A percentile compares a stretch with the other conserved stretches of the same genome.
Conservation (phyloP, 2,329 filamentous ascomycete species). For the Zasmidium cellare region DNA sequence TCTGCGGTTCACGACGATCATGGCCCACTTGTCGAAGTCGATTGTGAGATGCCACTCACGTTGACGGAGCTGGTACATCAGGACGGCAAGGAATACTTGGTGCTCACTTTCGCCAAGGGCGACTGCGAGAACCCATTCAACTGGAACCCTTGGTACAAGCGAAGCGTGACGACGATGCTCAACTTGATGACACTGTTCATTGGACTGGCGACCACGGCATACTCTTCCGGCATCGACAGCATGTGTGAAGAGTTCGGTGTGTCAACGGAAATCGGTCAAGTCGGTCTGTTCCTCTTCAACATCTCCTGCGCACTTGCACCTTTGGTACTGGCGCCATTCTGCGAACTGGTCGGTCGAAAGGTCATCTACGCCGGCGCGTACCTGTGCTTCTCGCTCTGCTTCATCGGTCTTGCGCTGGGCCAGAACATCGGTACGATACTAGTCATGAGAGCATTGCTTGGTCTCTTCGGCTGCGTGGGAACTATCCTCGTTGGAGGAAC, state of each 20-base stretch:
- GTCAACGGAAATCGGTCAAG: conserved; percentile 45
- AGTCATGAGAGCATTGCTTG: conserved; percentile 48
- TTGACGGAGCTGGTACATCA: conserved; percentile 44
- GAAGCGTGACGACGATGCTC: conserved; percentile 48
- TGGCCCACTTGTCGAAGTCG: conserved; percentile 44
- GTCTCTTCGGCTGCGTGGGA: conserved; percentile 52
- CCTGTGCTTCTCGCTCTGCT: conserved; percentile 48
- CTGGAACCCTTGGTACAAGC: conserved; percentile 46
- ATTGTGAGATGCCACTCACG: conserved; percentile 53
- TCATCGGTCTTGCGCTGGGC: conserved; percentile 50
- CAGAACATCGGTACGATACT: conserved; percentile 52
- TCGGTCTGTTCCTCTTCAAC: conserved; percentile 55
- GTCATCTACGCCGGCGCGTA: conserved; percentile 50
- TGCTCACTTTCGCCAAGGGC: conserved; percentile 48
- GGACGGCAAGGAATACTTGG: conserved; percentile 47
- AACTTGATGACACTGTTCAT: conserved; percentile 57
- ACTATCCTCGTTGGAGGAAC: conserved; percentile 54
- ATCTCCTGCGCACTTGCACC: conserved; percentile 50
- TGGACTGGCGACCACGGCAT: conserved; percentile 55
- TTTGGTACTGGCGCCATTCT: conserved; percentile 52
- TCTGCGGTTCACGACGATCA: conserved; percentile 32
- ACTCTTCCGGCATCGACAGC: conserved; percentile 50
- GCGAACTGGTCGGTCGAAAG: conserved; percentile 50
- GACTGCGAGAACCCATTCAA: conserved; percentile 56
- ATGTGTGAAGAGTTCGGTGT: conserved; percentile 50